A percentile compares a stretch with the other conserved stretches of the same genome.
These are phyloP conservation scores for Boletus speciosus DNA, from an alignment of 768 basidiomycete genomes.

Conservation along the genomic window DNA sequence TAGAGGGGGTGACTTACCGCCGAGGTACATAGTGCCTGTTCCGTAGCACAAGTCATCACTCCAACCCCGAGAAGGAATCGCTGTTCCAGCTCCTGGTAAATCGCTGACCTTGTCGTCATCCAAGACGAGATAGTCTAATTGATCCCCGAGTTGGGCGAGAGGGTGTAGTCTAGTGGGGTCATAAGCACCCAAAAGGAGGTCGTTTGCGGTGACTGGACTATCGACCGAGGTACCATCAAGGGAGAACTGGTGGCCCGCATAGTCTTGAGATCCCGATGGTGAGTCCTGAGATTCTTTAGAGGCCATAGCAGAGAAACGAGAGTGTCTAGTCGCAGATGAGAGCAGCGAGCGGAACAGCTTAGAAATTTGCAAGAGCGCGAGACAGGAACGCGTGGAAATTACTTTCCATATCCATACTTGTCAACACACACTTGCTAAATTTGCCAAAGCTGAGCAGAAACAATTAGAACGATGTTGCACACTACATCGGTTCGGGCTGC, in stretches of 20 bases:
- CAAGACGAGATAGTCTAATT: constrained; percentile 91
- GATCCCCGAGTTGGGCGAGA: constrained; percentile 85
- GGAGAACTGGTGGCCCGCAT: constrained; percentile 46
- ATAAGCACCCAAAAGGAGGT: constrained; percentile 82
- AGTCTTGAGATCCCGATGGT: constrained; percentile 41
- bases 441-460: constrained; percentile 20
- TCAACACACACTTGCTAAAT: constrained; percentile 4
- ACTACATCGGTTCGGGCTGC: constrained; percentile 16
- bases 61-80: constrained; percentile 95
- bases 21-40: constrained; percentile 97
- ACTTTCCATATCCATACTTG: constrained; percentile 7
- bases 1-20: constrained; percentile 76
- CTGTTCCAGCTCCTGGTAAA: constrained; percentile 84
- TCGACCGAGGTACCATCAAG: constrained; percentile 41
- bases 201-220: constrained; percentile 73
- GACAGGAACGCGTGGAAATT: constrained; percentile 17
- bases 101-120: constrained; percentile 96
- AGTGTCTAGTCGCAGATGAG: constrained; percentile 17
- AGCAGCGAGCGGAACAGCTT: constrained; percentile 14
- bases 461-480: constrained; percentile 29
- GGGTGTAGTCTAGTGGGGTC: constrained; percentile 94
- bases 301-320: constrained; percentile 25
- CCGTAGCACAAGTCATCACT: constrained; percentile 99
- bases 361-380: constrained; percentile 31
- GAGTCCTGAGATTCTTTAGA: constrained; percentile 22